Conservation (phyloP, 352 stramenopile genomes). For the Lagenidium sp. region DNA sequence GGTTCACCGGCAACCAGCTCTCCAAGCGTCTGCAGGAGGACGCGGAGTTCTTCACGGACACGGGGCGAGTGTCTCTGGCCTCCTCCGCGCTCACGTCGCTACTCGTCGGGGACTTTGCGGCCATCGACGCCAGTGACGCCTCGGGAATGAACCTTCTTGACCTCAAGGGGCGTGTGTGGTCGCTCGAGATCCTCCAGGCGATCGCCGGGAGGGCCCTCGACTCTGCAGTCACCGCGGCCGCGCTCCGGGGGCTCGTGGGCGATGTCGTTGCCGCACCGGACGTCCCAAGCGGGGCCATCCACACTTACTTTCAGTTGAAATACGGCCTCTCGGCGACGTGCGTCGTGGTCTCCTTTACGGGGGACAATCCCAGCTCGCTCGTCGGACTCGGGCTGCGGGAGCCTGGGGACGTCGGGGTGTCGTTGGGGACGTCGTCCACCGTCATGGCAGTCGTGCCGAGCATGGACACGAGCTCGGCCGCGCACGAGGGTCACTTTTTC, state of each 20-base stretch:
- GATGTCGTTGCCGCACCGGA: too few relatives aligned
- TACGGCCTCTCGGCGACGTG: conserved; percentile 52
- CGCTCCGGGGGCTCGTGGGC: conserved; percentile 21
- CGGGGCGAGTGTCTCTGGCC: conserved; percentile 38
- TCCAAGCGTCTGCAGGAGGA: conserved; percentile 43
- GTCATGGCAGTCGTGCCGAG: conserved; percentile 46
- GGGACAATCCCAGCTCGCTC: conserved; percentile 76
- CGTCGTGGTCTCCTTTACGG: conserved; percentile 62
- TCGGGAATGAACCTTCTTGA: conserved; percentile 84
- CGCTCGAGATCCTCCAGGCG: conserved; percentile 27
- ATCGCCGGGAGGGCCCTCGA: too few relatives aligned
- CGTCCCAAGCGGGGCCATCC: conserved; percentile 44
- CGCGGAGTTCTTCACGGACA: conserved; percentile 27
- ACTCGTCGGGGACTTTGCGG: conserved; percentile 44
- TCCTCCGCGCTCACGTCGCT: conserved; percentile 76
- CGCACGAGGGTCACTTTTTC: conserved; percentile 76
- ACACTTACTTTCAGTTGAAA: conserved; percentile 52
- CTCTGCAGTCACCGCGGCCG: conserved; percentile 20
- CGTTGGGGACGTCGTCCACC: conserved; percentile 54
- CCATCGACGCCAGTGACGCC: conserved; percentile 73
- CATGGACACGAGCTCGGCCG: conserved; percentile 29
- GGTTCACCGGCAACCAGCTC: conserved; percentile 81
- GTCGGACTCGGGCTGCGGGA: conserved; percentile 51
- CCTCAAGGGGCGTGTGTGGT: conserved; percentile 47
- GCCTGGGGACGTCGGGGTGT: conserved; percentile 46